Evolutionary conservation across 179 eudicot genomes (phyloP), one percentile per base, ranked within the genome.

Genomic region (Heliamphora pulchella): DNA sequence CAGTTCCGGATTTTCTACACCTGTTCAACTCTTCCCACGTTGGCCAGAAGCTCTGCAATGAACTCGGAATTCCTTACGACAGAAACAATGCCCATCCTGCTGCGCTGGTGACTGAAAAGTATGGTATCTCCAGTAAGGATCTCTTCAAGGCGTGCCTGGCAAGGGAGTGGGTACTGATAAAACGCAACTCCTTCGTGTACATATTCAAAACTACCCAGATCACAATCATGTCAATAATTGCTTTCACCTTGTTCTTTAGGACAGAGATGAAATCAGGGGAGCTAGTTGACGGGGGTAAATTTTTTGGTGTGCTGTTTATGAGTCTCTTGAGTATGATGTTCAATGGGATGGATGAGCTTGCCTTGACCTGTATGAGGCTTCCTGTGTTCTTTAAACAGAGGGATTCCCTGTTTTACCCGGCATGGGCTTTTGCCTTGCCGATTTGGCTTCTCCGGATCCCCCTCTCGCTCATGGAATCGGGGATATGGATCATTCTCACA

Each of bases 381-480:
- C 98, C 97, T 1, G 85, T 91, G 15, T 94, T 92, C 76, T 94
- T 84, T 57, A 94, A 92, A 69, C 98, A 94, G 48, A 86, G 93
- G 80, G 92, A 91, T 81, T 72, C 81, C 14, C 65, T 90, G 55
- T 91, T 92, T 75, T 91, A 87, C 74, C 94, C 97, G 2, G 90
- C 97, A 0, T 94, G 98, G 98, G 94, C 96, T 57, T 92, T 88
- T 85, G 91, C 86, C 0, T 43, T 92, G 46, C 97, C 98, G 2
- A 87, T 92, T 81, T 92, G 94, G 91, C 76, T 90, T 22, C 90
- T 92, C 11, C 80, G 91, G 44, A 81, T 94, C 58, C 98, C 97
- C 4, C 22, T 91, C 58, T 94, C 98, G 2, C 54, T 91, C 41
- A 11, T 89, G 76, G 98, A 92, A 74, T 88, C 98, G 0, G 89